A percentile compares a stretch with the other conserved stretches of the same genome.
Evolutionary conservation across 2,329 filamentous ascomycete species (phyloP).

Genomic region (Aurifilum marmelostoma): DNA sequence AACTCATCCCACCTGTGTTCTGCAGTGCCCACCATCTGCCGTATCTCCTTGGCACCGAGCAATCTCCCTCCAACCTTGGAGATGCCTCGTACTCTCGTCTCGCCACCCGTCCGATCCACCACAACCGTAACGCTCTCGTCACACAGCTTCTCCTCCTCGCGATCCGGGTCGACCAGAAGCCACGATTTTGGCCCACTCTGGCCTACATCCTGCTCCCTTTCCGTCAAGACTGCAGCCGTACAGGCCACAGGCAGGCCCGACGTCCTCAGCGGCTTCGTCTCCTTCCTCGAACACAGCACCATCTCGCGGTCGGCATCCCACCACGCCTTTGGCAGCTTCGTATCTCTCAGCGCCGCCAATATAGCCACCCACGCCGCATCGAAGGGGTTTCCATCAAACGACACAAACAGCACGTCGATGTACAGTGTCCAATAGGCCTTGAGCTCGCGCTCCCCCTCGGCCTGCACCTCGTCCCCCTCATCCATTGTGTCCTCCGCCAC

Average conservation of each 20-base stretch:
- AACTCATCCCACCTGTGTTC: constrained; percentile 67
- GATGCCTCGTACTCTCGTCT: constrained; percentile 66
- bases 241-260: constrained; percentile 72
- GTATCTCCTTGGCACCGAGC: constrained; percentile 66
- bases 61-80: constrained; percentile 83
- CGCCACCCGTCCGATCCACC: constrained; percentile 64
- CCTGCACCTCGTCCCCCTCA: constrained; percentile 39
- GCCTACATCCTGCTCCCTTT: constrained; percentile 54
- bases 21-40: constrained; percentile 60
- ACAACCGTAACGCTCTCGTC: constrained; percentile 82
- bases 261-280: constrained; percentile 60
- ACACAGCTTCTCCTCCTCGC: constrained; percentile 84
- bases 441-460: constrained; percentile 46
- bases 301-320: constrained; percentile 84
- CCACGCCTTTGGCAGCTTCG: constrained; percentile 74
- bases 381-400: constrained; percentile 87
- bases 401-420: constrained; percentile 93
- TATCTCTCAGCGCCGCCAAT: constrained; percentile 78
- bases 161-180: constrained; percentile 87
- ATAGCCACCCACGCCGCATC: constrained; percentile 89
- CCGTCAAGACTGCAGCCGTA: constrained; percentile 78
- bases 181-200: constrained; percentile 60
- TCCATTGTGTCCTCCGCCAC: constrained; percentile 42
- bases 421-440: constrained; percentile 96
- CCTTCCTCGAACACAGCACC: constrained; percentile 70